phyloP scores from a whole-genome alignment of 768 basidiomycete species.

The Podaxis rugospora region DNA sequence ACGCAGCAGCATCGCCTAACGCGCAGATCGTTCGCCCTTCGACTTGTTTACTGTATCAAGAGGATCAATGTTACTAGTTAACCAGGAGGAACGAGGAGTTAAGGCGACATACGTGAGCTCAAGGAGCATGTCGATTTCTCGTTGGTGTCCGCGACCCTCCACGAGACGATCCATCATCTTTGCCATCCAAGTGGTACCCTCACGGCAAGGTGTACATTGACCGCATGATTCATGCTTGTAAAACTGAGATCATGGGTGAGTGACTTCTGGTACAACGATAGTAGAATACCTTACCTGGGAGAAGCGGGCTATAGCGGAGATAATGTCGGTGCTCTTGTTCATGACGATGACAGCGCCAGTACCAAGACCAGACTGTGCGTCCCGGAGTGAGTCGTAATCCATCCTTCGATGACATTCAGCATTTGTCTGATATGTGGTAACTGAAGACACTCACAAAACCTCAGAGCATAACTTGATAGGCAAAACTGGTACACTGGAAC shows the following conservation, averaged over 20 bases:
- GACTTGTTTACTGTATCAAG: conserved; percentile 73
- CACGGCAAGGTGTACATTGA: conserved; percentile 92
- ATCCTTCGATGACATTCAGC: conserved; percentile 46
- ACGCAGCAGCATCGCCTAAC: conserved; percentile 94
- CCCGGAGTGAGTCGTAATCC: conserved; percentile 98
- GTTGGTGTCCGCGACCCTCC: conserved; percentile 82
- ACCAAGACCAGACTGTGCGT: conserved; percentile 93
- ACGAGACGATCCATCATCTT: conserved; percentile 99
- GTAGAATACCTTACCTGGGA: conserved; percentile 14
- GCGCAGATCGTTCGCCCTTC: conserved; percentile 98
- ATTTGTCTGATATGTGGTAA: conserved; percentile 7
- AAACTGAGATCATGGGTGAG: conserved; percentile 55
- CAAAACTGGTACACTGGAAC: conserved; percentile 90
- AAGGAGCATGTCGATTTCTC: conserved; percentile 98
- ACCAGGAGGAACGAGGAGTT: background rate
- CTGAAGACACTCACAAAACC: conserved; percentile 67
- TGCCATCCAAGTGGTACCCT: conserved; percentile 99
- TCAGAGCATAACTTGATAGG: conserved; percentile 79
- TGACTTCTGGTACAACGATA: background rate
- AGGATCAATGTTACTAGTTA: conserved; percentile 10
- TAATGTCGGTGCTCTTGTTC: conserved; percentile 96
- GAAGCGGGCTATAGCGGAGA: conserved; percentile 93
- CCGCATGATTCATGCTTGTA: conserved; percentile 99
- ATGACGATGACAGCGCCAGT: conserved; percentile 99
- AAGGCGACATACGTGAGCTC: conserved; percentile 72